Base-by-base conservation (phyloP, 2,329 filamentous ascomycete species). In the Fusarium kyushuense region DNA sequence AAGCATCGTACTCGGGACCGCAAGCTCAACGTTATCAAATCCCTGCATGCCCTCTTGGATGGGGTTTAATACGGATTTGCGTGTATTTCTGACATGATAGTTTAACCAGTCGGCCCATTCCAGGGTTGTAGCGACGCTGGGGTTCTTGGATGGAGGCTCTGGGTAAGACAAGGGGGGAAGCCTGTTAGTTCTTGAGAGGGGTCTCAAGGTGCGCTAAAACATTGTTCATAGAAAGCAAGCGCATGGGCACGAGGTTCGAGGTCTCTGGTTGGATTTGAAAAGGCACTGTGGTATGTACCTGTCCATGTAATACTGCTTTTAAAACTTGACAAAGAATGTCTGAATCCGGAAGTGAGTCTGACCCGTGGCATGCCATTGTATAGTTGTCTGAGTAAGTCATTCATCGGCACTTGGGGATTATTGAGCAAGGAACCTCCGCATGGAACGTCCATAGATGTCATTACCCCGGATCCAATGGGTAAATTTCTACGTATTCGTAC, bases 401-500 rank as follows among this genome's bases (percentile, higher is more conserved):
- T 25, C 11, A 19, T 30, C 33, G 19, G 32, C 25, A 36, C n/a
- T 38, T 49, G 13, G 6, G 11, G 11, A 19, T 25, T 21, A 38
- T 36, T 25, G 8, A 58, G 19, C 19, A 42, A 43, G 36, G 38
- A 19, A 42, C 23, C 43, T 49, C 17, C 23, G 25, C 23, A 36
- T 10, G 29, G 25, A 23, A 27, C 8, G 27, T 29, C 21, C 29
- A 35, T 30, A 30, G 23, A 42, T 59, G 23, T 36, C 30, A n/a
- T 33, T 55, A 35, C 58, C 60, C 27, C 58, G 32, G 45, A 27
- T 32, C 45, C 36, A 47, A 27, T 25, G 32, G 33, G 14, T 6
- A 16, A 9, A 36, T 12, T 38, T 19, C 16, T 19, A 38, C 64
- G 64, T 67, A 67, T 67, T 63, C 64, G 64, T 67, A 67, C 57